Percentiles rank a stretch among this genome's conserved stretches.
phyloP scores from a whole-genome alignment of 371 early-diverging fungal species.

The Rhizomucor pusillus region DNA sequence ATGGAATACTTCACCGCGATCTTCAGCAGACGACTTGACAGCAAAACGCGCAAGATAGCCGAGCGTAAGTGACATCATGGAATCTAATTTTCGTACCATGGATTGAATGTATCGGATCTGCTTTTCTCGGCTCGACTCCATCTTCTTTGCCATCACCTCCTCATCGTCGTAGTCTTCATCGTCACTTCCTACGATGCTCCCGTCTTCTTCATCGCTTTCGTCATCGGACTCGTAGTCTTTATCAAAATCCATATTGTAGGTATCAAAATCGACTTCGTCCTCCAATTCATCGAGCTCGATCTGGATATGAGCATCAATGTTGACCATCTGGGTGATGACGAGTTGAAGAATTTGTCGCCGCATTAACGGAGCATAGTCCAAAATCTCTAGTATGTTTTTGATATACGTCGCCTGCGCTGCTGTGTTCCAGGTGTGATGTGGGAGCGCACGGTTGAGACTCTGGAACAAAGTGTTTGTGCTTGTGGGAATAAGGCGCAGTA shows the following conservation, averaged over 20 bases:
- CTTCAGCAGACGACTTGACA: slow-evolving; percentile 10
- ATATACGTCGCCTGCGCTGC: slow-evolving; percentile 70
- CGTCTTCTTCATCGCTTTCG: slow-evolving; percentile 34
- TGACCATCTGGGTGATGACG: slow-evolving; percentile 76
- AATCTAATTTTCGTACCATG: slow-evolving; percentile 83
- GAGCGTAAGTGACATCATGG: slow-evolving; percentile 74
- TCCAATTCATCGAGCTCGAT: slow-evolving; percentile 89
- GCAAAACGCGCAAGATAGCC: slow-evolving; percentile 46
- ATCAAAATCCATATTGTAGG: slow-evolving; percentile 36
- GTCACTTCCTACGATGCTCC: slow-evolving; percentile 24
- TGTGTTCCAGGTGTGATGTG: slow-evolving; percentile 71
- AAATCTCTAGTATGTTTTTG: slow-evolving; percentile 68
- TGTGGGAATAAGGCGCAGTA: slow-evolving; percentile 79
- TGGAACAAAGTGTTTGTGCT: slow-evolving; percentile 66
- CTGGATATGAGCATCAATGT: slow-evolving; percentile 94
- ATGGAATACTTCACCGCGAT: slow-evolving; percentile 55
- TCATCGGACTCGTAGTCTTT: slow-evolving; percentile 43
- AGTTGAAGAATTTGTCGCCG: slow-evolving; percentile 73
- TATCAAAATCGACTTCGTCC: slow-evolving; percentile 62
- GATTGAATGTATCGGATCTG: slow-evolving; percentile 52
- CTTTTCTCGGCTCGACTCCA: slow-evolving; percentile 1
- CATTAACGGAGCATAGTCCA: slow-evolving; percentile 76
- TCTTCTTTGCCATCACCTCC: slow-evolving; percentile 17
- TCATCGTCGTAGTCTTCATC: slow-evolving; percentile 28
- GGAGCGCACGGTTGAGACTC: slow-evolving; percentile 67